phyloP scores from a whole-genome alignment of 2,329 filamentous ascomycete genomes.

The Fusarium sacchari region DNA sequence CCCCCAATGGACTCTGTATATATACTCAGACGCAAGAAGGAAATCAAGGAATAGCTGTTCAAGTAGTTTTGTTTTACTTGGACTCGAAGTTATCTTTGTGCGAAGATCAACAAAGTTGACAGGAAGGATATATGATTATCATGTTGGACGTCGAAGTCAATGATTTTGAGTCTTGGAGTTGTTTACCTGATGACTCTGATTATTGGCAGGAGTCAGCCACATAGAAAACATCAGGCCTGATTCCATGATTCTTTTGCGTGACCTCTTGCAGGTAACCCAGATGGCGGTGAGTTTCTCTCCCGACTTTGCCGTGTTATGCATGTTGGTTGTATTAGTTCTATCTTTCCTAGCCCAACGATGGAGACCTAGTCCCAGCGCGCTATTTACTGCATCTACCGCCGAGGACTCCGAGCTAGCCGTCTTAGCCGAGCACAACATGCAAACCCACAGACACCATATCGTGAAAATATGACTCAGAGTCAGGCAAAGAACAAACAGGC shows the following conservation, averaged over 20 bases:
- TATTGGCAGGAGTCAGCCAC: background rate
- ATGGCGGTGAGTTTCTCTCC: background rate
- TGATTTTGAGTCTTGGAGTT: background rate
- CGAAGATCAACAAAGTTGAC: no score
- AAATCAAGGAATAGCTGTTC: no score
- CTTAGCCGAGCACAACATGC: background rate
- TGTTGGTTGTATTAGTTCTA: background rate
- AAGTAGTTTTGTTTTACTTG: no score
- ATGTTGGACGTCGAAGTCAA: background rate
- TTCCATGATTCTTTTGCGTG: background rate
- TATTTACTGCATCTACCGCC: background rate
- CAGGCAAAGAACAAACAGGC: background rate
- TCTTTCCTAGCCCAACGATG: background rate
- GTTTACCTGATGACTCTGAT: background rate
- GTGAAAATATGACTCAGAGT: no score
- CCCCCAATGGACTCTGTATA: background rate
- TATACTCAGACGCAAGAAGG: background rate
- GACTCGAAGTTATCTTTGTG: no score
- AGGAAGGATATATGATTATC: no score
- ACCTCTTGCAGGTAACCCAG: background rate
- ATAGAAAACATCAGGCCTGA: background rate
- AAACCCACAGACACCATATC: background rate
- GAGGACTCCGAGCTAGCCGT: background rate
- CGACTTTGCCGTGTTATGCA: background rate
- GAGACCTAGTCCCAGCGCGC: background rate